phyloP scores from a whole-genome alignment of 495 filamentous ascomycete species.

The Xylaria nigripes region DNA sequence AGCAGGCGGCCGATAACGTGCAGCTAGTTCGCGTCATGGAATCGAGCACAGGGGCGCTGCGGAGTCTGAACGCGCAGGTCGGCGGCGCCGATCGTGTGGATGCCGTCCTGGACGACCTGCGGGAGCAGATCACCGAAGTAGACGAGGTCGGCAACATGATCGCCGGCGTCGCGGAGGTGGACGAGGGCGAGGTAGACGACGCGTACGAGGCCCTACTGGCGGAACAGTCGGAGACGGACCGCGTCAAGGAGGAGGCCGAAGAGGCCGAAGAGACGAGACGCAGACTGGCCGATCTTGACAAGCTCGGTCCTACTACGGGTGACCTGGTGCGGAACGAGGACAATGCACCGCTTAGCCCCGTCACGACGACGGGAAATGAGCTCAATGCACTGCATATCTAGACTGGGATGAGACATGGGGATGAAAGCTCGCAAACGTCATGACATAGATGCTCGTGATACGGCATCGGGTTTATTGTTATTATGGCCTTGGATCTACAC shows the following conservation, averaged over 20 bases:
- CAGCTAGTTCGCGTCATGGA: constrained; percentile 75
- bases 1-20: constrained; percentile 77
- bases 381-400: constrained; percentile 12
- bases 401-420: background rate
- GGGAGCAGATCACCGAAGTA: constrained; percentile 71
- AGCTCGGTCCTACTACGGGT: constrained; percentile 16
- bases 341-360: constrained; percentile 14
- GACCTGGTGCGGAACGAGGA: constrained; percentile 15
- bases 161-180: constrained; percentile 47
- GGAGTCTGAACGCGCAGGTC: constrained; percentile 61
- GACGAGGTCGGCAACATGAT: constrained; percentile 77
- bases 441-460: background rate
- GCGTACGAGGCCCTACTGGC: constrained; percentile 73
- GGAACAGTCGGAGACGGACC: constrained; percentile 49
- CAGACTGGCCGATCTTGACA: constrained; percentile 34
- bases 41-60: constrained; percentile 60
- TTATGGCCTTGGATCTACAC: background rate
- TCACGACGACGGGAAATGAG: constrained; percentile 20
- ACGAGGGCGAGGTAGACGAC: constrained; percentile 81
- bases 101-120: constrained; percentile 60
- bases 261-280: constrained; percentile 28
- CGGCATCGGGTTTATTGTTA: too few species aligned
- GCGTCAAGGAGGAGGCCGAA: constrained; percentile 30
- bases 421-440: constrained; percentile 4
- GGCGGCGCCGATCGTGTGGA: constrained; percentile 73